A percentile compares a stretch with the other conserved stretches of the same genome.
These are phyloP conservation scores for Neonectria faginata DNA, from an alignment of 2,329 filamentous ascomycete genomes.

Conservation along the genomic window DNA sequence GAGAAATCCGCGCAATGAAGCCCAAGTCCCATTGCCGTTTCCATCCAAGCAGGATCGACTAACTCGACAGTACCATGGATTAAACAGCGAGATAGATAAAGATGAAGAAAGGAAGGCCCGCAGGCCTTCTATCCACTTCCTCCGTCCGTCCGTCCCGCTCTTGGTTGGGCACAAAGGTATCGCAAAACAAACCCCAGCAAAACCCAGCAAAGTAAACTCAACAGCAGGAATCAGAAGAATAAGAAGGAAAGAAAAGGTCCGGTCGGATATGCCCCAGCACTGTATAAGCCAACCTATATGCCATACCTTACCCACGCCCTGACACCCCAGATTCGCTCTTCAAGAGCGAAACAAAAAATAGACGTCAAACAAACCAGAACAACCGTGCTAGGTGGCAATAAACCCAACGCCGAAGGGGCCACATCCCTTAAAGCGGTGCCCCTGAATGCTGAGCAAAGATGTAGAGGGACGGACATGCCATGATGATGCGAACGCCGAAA, in stretches of 20 bases:
- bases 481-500: constrained; percentile 40
- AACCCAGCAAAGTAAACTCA: constrained; percentile 33
- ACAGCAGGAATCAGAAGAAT: constrained; percentile 31
- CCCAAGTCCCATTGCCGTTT: constrained; percentile 28
- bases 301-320: constrained; percentile 37
- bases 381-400: constrained; percentile 18
- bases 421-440: constrained; percentile 22
- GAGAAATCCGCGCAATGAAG: constrained; percentile 26
- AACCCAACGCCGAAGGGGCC: constrained; percentile 36
- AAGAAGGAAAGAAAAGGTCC: constrained; percentile 23
- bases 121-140: constrained; percentile 24
- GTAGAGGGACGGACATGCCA: constrained; percentile 32
- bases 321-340: constrained; percentile 33
- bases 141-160: constrained; percentile 26
- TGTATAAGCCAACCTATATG: constrained; percentile 39
- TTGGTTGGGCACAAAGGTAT: constrained; percentile 36
- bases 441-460: constrained; percentile 20
- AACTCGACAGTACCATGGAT: constrained; percentile 20
- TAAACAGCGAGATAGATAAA: constrained; percentile 22
- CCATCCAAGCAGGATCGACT: constrained; percentile 17
- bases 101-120: constrained; percentile 8
- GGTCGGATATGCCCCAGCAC: constrained; percentile 40
- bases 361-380: constrained; percentile 35
- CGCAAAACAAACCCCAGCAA: constrained; percentile 41
- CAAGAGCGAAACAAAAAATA: constrained; percentile 10